phyloP scores from a whole-genome alignment of 2,329 filamentous ascomycete species.

The Arthrinium phaeospermum region DNA sequence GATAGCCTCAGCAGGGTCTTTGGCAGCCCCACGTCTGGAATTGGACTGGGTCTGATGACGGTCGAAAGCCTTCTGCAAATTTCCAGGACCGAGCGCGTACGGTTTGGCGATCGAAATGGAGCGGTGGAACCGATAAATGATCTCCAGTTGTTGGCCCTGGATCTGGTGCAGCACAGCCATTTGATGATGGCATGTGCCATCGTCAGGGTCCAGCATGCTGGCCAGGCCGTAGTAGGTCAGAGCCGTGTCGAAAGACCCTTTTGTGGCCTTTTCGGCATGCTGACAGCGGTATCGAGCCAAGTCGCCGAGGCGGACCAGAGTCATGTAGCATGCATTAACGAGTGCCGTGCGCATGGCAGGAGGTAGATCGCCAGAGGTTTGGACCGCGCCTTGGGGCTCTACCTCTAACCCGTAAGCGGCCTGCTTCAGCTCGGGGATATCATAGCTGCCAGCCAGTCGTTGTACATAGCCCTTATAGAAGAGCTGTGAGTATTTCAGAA shows the following conservation, averaged over 20 bases:
- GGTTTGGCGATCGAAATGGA: constrained; percentile 77
- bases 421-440: constrained; percentile 56
- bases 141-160: constrained; percentile 79
- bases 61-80: constrained; percentile 80
- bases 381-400: constrained; percentile 46
- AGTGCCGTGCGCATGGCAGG: constrained; percentile 62
- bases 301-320: constrained; percentile 87
- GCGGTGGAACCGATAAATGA: constrained; percentile 89
- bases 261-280: constrained; percentile 66
- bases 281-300: constrained; percentile 85
- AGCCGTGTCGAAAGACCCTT: constrained; percentile 78
- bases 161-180: constrained; percentile 84
- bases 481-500: constrained; percentile 84
- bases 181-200: constrained; percentile 87
- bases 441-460: constrained; percentile 69
- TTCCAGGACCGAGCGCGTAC: constrained; percentile 74
- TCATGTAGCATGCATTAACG: constrained; percentile 78
- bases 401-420: constrained; percentile 50
- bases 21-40: constrained; percentile 42
- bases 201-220: constrained; percentile 75
- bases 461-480: constrained; percentile 91
- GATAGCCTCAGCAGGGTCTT: constrained; percentile 67
- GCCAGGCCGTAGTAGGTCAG: constrained; percentile 86
- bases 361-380: constrained; percentile 47
- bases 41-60: constrained; percentile 49